These are phyloP conservation scores for Monosporozyma aquatica DNA, from an alignment of 805 yeast genomes.

Conservation along the genomic window DNA sequence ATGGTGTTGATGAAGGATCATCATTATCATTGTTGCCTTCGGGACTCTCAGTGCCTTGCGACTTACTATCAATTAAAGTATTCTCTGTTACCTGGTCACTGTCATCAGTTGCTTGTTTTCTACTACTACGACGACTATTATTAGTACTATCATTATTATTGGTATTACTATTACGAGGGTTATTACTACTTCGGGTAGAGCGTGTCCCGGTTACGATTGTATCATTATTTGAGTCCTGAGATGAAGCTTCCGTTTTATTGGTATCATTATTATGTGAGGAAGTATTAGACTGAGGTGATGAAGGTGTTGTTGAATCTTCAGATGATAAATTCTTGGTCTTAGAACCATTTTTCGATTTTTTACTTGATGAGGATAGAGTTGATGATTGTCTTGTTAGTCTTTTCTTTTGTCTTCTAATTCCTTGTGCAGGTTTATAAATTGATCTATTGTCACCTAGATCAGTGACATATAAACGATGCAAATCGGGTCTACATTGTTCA, in stretches of 20 bases:
- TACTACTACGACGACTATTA: too few relatives aligned
- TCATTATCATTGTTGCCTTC: not conserved
- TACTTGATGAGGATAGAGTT: not conserved
- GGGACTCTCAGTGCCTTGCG: too few relatives aligned
- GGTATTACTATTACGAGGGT: not conserved
- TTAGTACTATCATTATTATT: not conserved
- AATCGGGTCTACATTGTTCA: constrained; percentile 79
- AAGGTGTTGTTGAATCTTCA: not conserved
- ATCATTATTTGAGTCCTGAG: constrained; percentile 3
- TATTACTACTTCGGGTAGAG: constrained; percentile 3
- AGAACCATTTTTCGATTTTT: constrained; percentile 1
- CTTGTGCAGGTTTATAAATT: constrained; percentile 35
- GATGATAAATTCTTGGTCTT: not conserved
- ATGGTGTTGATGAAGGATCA: constrained; percentile 3
- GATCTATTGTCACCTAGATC: constrained; percentile 23
- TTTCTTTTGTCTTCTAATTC: constrained; percentile 27
- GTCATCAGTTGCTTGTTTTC: too few relatives aligned
- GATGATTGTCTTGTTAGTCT: constrained; percentile 12
- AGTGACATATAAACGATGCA: constrained; percentile 40
- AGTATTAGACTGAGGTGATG: not conserved
- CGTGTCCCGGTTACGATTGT: not conserved
- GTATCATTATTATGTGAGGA: not conserved
- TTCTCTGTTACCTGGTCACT: too few relatives aligned
- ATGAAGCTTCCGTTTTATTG: constrained; percentile 3
- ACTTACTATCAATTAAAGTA: too few relatives aligned